Evolutionary conservation across 345 rosid genomes (phyloP), one percentile per base, ranked within the genome.

Genomic region (Linum trigynum): DNA sequence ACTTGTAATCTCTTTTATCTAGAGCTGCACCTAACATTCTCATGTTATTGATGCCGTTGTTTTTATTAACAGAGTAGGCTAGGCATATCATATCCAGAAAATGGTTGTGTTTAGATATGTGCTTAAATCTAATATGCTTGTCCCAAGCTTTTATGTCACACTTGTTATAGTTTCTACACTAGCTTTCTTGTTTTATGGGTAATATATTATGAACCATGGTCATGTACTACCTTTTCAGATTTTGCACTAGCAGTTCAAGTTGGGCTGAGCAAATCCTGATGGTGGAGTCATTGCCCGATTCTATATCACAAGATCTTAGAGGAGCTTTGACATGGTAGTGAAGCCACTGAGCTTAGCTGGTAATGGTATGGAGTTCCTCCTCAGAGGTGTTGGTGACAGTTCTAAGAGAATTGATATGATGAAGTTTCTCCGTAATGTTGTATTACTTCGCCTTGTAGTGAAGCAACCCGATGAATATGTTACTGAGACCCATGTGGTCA

Each of bases 401-500:
- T 77, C 83, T 65, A 81, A 75, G 76, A 71, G 67, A 63, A 74
- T 81, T 57, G 81, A 75, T 72, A 71, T 85, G 82, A 90, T 88
- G 96, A 81, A 75, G 69, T 94, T 94, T 79, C 79, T 94, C 66
- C 86, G 96, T 41, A 85, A 88, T 86, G 90, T 90, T 66, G 74
- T 72, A 69, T 78, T 94, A 69, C 96, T 85, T 63, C 86, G 86
- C 61, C 77, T 90, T 23, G 32, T 23, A 23, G 32, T 23, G 32
- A 23, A 23, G 1, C 32, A 23, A 23, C 0, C 32, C 32, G 32
- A 1, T 23, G 32, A 23, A 23, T 23, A 23, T 23, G 32, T 23
- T 23, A 23, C 32, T 23, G 32, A 23, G 32, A 23, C 32, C 1
- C 32, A 23, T 23, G 32, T 23, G 32, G 32, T 23, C 32, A 23